Conservation (phyloP, 768 basidiomycete species). For the Daedaleopsis sinensis region DNA sequence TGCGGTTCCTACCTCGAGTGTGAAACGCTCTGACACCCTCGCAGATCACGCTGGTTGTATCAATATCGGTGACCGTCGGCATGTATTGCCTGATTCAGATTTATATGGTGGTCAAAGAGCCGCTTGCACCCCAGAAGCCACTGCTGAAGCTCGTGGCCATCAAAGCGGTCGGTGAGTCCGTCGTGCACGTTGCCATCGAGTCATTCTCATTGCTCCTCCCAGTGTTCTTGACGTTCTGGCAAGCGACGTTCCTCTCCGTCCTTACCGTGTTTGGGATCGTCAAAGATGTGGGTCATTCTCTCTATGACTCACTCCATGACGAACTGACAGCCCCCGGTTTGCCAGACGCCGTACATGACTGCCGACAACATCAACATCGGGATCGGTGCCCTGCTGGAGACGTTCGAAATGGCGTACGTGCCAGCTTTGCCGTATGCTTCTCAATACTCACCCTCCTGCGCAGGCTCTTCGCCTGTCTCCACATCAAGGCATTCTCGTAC, state of each 20-base stretch:
- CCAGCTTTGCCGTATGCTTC: conserved; percentile 11
- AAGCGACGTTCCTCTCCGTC: conserved; percentile 59
- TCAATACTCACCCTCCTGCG: not conserved
- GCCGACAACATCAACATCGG: conserved; percentile 75
- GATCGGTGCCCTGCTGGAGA: conserved; percentile 66
- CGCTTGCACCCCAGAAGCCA: conserved; percentile 61
- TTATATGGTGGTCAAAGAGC: conserved; percentile 56
- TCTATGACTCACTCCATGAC: not conserved
- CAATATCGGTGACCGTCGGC: conserved; percentile 71
- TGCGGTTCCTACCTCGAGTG: conserved; percentile 16
- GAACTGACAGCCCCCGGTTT: conserved; percentile 4
- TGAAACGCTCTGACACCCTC: not conserved
- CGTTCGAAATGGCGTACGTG: conserved; percentile 74
- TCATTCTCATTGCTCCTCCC: not conserved
- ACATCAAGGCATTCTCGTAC: conserved; percentile 75
- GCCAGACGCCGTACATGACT: conserved; percentile 68
- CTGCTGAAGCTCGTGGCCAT: conserved; percentile 70
- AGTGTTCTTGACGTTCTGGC: conserved; percentile 82
- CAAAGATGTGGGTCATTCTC: conserved; percentile 51
- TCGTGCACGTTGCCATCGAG: conserved; percentile 4
- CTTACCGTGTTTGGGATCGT: conserved; percentile 61
- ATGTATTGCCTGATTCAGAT: conserved; percentile 82
- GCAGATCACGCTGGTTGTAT: conserved; percentile 63
- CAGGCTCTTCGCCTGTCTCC: conserved; percentile 69
- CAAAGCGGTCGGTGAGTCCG: conserved; percentile 65